A percentile compares a stretch with the other conserved stretches of the same genome.
These are phyloP conservation scores for Tulasnella sp. DNA, from an alignment of 768 basidiomycete genomes.

Conservation along the genomic window DNA sequence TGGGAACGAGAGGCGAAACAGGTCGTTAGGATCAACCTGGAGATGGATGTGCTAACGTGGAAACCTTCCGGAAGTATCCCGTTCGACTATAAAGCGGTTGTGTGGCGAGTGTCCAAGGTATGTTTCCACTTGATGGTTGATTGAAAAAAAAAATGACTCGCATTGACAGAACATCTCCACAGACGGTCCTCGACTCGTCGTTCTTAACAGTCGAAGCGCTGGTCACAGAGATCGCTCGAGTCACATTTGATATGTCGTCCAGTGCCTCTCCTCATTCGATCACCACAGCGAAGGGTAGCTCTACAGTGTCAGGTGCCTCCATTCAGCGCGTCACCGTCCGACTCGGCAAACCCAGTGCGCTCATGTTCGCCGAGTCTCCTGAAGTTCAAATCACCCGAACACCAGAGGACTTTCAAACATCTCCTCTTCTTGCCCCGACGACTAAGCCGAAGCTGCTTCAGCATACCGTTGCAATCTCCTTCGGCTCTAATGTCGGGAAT, in stretches of 20 bases:
- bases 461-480: slow-evolving; percentile 52
- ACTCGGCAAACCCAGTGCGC: slow-evolving; percentile 60
- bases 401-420: slow-evolving; percentile 17
- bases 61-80: slow-evolving; percentile 16
- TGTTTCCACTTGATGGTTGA: slow-evolving; percentile 18
- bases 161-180: slow-evolving; percentile 14
- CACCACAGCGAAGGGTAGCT: too few relatives aligned
- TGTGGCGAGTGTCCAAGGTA: slow-evolving; percentile 29
- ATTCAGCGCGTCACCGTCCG: slow-evolving; percentile 34
- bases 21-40: slow-evolving; percentile 42
- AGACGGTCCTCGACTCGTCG: slow-evolving; percentile 40
- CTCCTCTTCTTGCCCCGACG: background rate
- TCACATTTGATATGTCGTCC: slow-evolving; percentile 28
- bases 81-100: slow-evolving; percentile 35
- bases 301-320: too few relatives aligned
- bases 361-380: slow-evolving; percentile 54
- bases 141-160: background rate
- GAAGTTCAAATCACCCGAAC: slow-evolving; percentile 48
- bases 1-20: slow-evolving; percentile 58
- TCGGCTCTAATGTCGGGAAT: slow-evolving; percentile 89
- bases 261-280: slow-evolving; percentile 16
- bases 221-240: slow-evolving; percentile 42
- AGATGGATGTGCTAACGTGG: slow-evolving; percentile 23
- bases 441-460: background rate
- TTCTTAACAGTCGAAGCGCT: slow-evolving; percentile 63